Conservation (phyloP, 352 stramenopile species). For the Globisporangium iwayamae region DNA sequence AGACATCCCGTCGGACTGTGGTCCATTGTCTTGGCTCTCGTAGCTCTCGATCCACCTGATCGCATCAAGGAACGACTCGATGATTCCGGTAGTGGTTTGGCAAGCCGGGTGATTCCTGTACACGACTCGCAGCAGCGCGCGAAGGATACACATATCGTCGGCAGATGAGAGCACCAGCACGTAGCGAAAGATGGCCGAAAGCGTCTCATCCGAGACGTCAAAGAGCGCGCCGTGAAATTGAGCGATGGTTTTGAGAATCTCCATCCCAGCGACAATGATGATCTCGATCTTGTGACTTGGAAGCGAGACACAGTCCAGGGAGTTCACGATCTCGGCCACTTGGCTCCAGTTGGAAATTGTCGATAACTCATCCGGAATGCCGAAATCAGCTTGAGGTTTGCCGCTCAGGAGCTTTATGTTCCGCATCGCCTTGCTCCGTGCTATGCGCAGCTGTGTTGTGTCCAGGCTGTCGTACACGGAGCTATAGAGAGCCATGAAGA, state of each 20-base stretch:
- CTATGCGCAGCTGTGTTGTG: conserved; percentile 29
- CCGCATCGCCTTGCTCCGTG: conserved; percentile 30
- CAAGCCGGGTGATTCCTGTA: conserved; percentile 71
- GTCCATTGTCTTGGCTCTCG: conserved; percentile 32
- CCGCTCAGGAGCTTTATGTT: conserved; percentile 62
- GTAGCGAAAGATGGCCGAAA: conserved; percentile 69
- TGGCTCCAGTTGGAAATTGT: conserved; percentile 54
- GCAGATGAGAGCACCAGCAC: conserved; percentile 62
- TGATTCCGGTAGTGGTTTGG: conserved; percentile 54
- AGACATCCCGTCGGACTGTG: conserved; percentile 38
- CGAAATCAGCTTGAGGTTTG: conserved; percentile 57
- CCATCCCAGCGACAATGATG: conserved; percentile 50
- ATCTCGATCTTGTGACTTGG: conserved; percentile 83
- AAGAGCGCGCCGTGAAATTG: conserved; percentile 52
- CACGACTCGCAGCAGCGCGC: conserved; percentile 50
- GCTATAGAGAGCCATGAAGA: conserved; percentile 62
- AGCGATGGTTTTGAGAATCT: conserved; percentile 47
- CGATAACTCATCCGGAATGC: conserved; percentile 58
- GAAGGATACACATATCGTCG: conserved; percentile 48
- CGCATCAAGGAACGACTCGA: conserved; percentile 68
- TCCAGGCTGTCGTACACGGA: conserved; percentile 59
- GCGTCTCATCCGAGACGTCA: conserved; percentile 51
- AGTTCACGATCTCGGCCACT: conserved; percentile 49
- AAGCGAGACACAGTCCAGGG: conserved; percentile 73
- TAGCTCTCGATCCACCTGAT: conserved; percentile 78